Base-by-base conservation (phyloP, 139 green algal species). In the Auxenochlorella protothecoides region DNA sequence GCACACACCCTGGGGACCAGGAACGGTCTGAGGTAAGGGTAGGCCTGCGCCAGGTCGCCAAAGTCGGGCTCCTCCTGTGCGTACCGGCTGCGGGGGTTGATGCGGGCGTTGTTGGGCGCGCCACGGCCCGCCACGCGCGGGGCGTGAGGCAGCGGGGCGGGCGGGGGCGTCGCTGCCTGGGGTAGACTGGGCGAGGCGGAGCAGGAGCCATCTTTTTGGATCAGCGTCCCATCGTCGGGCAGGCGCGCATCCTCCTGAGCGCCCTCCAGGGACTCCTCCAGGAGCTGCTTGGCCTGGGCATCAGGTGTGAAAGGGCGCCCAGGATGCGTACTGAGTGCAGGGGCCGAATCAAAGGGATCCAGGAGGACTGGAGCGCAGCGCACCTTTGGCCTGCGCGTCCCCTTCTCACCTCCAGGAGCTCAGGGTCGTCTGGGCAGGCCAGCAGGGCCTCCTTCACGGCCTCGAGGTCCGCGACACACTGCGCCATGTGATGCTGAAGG, bases 21-120 rank as follows among this genome's bases (percentile, higher is more conserved):
- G 71, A 85, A 81, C 6, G 69, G 85, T 8, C 12, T 13, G 12
- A 92, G 78, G 4, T 76, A 66, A 0, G 87, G 85, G 77, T 92
- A 83, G 8, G 44, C 14, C 56, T 57, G 10, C 3, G 87, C 83
- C 27, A 96, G 82, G 3, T 74, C 74, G 6, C 51, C 80, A 82
- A 97, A 97, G 70, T 97, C 85, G 0, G 89, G 90, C 67, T 91
- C 76, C n/a, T 81, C 56, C 0, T 72, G 70, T 61, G 80, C 85
- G 59, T 96, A 92, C 7, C 70, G 72, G 80, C 87, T 91, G 55
- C 72, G 67, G 0, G 88, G 86, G 74, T 94, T 86, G 59, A 91
- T 90, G 59, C 70, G 64, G 3, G 78, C 62, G 60, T 84, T 85
- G 67, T n/a, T 61, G 66, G 65, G 60, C 1, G 27, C 27, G 27